phyloP scores from a whole-genome alignment of 768 basidiomycete genomes.

The Dioszegia hungarica region DNA sequence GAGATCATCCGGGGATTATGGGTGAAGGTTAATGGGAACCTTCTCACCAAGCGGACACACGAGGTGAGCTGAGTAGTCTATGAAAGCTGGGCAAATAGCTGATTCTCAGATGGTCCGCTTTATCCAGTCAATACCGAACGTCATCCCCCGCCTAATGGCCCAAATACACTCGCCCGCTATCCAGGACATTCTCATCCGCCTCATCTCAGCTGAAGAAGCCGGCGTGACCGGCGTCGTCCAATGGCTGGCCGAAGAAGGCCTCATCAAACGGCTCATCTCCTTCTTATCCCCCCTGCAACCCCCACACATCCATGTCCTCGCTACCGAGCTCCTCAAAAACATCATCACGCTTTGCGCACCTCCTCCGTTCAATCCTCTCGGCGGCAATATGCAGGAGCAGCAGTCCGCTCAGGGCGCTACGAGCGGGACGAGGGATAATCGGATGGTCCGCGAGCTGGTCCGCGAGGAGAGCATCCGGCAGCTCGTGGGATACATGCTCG shows the following conservation, averaged over 20 bases:
- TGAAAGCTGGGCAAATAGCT: neutral
- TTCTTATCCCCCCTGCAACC: conserved; percentile 73
- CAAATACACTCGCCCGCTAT: conserved; percentile 87
- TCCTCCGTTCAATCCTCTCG: conserved; percentile 66
- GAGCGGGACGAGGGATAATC: conserved; percentile 55
- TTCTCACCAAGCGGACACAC: conserved; percentile 78
- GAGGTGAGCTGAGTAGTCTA: conserved; percentile 65
- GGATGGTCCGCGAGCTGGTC: conserved; percentile 83
- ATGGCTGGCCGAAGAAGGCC: conserved; percentile 81
- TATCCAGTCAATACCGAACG: conserved; percentile 72
- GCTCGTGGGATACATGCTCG: conserved; percentile 70
- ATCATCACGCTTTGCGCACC: conserved; percentile 92
- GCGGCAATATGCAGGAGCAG: conserved; percentile 53
- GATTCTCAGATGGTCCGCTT: conserved; percentile 97
- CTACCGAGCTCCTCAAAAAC: conserved; percentile 84
- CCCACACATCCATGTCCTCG: conserved; percentile 73
- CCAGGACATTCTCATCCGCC: conserved; percentile 82
- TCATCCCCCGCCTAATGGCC: conserved; percentile 73
- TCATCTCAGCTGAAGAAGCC: conserved; percentile 80
- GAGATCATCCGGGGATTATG: conserved; percentile 88
- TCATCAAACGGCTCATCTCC: conserved; percentile 74
- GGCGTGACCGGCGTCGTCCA: conserved; percentile 77
- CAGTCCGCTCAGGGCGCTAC: conserved; percentile 18
- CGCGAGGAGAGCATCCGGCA: conserved; percentile 64
- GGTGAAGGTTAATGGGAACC: conserved; percentile 84